Evolutionary conservation across 2,329 filamentous ascomycete genomes (phyloP), one percentile per base, ranked within the genome.

Genomic region (Stachybotrys elegans): DNA sequence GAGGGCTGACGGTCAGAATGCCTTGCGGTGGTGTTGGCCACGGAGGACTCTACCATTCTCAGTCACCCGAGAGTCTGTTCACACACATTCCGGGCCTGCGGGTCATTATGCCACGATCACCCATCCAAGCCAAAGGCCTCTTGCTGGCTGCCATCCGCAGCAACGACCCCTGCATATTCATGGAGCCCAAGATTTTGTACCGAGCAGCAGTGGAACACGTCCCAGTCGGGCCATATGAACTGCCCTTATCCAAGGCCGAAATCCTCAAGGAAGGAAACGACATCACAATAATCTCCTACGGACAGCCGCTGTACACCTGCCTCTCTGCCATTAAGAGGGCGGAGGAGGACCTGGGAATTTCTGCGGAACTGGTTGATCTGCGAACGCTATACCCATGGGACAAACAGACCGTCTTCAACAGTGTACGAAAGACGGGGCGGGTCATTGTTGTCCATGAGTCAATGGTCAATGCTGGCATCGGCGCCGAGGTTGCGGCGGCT

Each of bases 141-240:
- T 70, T 95, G 41, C 72, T 95, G 4, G 77, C 86, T 4, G 78
- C 85, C 1, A 89, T 95, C 43, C 81, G 80, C 70, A 69, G 81
- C 76, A 88, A 89, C 49, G 91, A 96, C 62, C 91, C 91, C 0
- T 88, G 92, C 49, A 73, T 96, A 43, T 95, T 96, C 66, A 83
- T 96, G 83, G 91, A 96, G 62, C 91, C 91, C 36, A 96, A 96
- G 69, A 87, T 93, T 38, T 72, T 96, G 12, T 96, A 96, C 64
- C 84, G 91, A 17, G 90, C 91, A 0, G 88, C 91, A 0, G 88
- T 95, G 22, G 91, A 96, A 65, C 88, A 95, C 62, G 91, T 96
- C 1, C 91, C 91, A 1, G 79, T 83, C 1, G 84, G 81, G 19
- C 71, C 86, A 4, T 96, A 93, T 62, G 81, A 83, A n/a, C 75